Conservation (phyloP, 2,329 filamentous ascomycete species). For the Tolypocladium album region DNA sequence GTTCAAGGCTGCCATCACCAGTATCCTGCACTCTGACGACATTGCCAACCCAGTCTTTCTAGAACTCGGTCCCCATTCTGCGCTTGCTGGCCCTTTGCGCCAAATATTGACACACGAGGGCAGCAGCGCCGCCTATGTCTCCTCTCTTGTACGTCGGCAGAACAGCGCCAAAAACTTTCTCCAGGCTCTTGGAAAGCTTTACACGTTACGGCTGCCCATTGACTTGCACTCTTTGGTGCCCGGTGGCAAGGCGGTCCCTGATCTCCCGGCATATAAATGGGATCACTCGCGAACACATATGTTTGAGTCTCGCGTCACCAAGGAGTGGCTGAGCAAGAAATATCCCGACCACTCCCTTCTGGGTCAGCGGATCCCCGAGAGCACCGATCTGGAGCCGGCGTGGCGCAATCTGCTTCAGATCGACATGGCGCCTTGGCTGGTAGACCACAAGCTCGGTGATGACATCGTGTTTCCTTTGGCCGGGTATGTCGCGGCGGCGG, state of each 20-base stretch:
- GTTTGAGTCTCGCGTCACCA: constrained; percentile 4
- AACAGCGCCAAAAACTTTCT: constrained; percentile 1
- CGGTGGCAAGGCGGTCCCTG: not conserved
- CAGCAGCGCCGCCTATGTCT: not conserved
- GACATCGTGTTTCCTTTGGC: constrained; percentile 29
- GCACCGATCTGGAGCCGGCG: constrained; percentile 4
- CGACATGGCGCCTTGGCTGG: constrained; percentile 23
- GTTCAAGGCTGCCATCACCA: constrained; percentile 2
- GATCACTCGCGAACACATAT: constrained; percentile 4
- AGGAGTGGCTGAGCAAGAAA: constrained; percentile 2
- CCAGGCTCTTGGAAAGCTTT: constrained; percentile 5
- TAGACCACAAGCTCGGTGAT: constrained; percentile 31
- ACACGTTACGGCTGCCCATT: not conserved
- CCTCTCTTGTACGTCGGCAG: constrained; percentile 3
- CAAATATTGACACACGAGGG: constrained; percentile 3
- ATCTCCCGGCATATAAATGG: constrained; percentile 9
- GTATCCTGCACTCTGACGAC: not conserved
- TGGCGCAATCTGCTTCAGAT: constrained; percentile 12
- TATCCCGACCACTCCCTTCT: constrained; percentile 6
- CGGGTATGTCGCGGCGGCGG: constrained; percentile 22
- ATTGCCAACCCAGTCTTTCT: constrained; percentile 3
- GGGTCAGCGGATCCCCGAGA: constrained; percentile 6
- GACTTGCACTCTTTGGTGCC: constrained; percentile 3
- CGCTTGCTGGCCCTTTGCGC: constrained; percentile 8
- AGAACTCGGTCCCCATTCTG: constrained; percentile 11